Base-by-base conservation (phyloP, 2,329 filamentous ascomycete genomes). In the Colletotrichum sp. region DNA sequence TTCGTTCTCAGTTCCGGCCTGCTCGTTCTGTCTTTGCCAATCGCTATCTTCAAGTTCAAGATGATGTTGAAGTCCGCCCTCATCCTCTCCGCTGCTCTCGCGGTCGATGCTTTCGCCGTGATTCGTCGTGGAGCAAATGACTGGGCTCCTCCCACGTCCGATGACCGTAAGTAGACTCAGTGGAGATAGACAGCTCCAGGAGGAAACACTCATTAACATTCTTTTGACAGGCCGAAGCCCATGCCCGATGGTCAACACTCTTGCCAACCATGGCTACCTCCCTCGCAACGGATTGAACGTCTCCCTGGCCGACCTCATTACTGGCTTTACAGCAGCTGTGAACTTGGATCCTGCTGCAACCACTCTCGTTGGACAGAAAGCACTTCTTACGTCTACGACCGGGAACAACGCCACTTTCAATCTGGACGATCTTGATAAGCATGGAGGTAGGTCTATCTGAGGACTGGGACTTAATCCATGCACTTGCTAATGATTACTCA, bases 341-440 rank as follows among this genome's bases (percentile, higher is more conserved):
- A 77, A 78, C 30, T 22, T 77, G 30, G 76, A 77, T 34, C 69
- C 76, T 13, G 77, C 76, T 39, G 76, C 78, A 52, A 78, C 74
- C 30, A 64, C 61, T 12, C 55, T 71, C n/a, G 76, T 75, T 27
- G 78, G 70, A 30, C 68, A 74, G 30, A 72, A 76, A 60, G 74
- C 76, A 9, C 56, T 74, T 32, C 70, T 71, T 16, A 77, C 80
- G 6, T 83, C 81, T 2, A 80, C 81, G 9, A 83, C 82, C 4
- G 80, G 81, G 9, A 79, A 80, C 32, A 64, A 71, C 58, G 68
- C 77, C 10, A 81, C 81, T 3, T 79, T 83, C 58, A 80, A 83
- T 74, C 66, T 83, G 2, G 79, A 81, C 52, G 82, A 83, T 32
- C 69, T 83, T 6, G 73, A 78, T 36, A 78, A 77, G n/a, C 81